phyloP scores from a whole-genome alignment of 371 early-diverging fungal genomes.

The Zychaea mexicana region DNA sequence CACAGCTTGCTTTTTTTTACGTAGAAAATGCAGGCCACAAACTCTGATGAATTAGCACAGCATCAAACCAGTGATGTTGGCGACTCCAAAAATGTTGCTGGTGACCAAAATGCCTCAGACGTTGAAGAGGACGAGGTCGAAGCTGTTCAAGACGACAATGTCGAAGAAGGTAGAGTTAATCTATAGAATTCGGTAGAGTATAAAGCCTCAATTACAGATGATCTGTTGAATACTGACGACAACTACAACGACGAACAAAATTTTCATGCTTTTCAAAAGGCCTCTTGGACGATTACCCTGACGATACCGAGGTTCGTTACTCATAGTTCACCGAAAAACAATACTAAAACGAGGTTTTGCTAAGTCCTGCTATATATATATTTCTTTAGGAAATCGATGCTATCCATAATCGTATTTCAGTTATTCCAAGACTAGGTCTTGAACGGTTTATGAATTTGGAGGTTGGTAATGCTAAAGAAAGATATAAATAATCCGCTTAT shows the following conservation, averaged over 20 bases:
- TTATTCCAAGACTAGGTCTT: slow-evolving; percentile 62
- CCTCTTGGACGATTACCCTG: neutral
- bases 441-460: slow-evolving; percentile 70
- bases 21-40: too few relatives aligned
- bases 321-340: neutral
- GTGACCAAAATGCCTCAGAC: neutral
- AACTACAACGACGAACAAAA: neutral
- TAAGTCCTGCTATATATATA: neutral
- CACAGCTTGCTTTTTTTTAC: too few relatives aligned
- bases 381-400: slow-evolving; percentile 74
- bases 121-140: neutral
- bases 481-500: neutral
- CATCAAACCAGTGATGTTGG: too few relatives aligned
- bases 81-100: neutral
- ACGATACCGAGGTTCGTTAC: neutral
- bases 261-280: neutral
- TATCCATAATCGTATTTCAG: slow-evolving; percentile 74
- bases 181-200: too few relatives aligned
- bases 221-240: neutral
- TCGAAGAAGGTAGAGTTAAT: neutral
- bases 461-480: slow-evolving; percentile 38
- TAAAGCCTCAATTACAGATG: too few relatives aligned
- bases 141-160: neutral
- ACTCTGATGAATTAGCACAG: too few relatives aligned
- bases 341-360: neutral